Base-by-base conservation (phyloP, 495 filamentous ascomycete species). In the Hypoxylon cercidicola region DNA sequence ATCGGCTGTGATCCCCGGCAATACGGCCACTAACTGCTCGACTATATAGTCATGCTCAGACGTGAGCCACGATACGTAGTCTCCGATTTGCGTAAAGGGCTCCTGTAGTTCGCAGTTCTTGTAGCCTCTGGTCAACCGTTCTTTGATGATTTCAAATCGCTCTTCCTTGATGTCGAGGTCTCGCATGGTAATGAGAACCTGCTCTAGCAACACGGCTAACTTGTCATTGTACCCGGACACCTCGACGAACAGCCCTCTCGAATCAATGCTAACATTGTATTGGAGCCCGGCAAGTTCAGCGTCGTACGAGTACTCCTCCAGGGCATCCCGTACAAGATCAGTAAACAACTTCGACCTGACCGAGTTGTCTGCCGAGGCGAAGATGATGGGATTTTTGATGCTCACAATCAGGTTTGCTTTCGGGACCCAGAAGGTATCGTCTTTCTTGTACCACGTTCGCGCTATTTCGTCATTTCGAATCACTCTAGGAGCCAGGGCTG, bases 381-480 rank as follows among this genome's bases (percentile, higher is more conserved):
- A 88, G 19, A 88, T 85, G 32, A 96, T 72, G 4, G 93, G 90
- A 55, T 90, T 97, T 60, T 90, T 86, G 63, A 96, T 83, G 48
- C 86, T 90, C 39, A 97, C 84, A 66, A 92, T 84, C 13, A 97
- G 74, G 64, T 90, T 97, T 0, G 89, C 95, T 75, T 97, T 97
- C 1, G 95, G 95, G 3, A 99, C 95, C 95, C 95, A 99, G 78
- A 97, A 99, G 0, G 87, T 91, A 68, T 99, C 95, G 67, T 99
- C 95, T 77, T 98, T 98, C 84, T 99, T 99, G 78, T 86, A 97
- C 95, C 95, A 99, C n/a, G 91, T 87, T 28, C 95, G 88, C 1
- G 90, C 87, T 7, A 87, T 77, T 16, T 90, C 85, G 63, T 97
- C 95, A 69, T 96, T 92, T 62, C 94, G 89, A 59, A 99, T 90